These are phyloP conservation scores for Neoboletus brunneissimus DNA, from an alignment of 768 basidiomycete genomes.

Conservation along the genomic window DNA sequence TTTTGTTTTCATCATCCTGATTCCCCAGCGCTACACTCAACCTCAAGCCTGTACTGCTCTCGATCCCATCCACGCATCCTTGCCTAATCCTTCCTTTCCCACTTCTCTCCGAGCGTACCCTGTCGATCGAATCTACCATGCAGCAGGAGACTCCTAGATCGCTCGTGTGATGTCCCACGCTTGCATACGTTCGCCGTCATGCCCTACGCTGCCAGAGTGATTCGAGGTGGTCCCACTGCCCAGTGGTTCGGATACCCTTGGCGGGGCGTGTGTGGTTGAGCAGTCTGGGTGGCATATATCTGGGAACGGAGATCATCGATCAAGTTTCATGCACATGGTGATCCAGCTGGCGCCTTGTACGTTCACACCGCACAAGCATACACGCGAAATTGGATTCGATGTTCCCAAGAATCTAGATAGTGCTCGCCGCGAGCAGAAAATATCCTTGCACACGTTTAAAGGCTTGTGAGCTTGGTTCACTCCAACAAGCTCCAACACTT, in stretches of 20 bases:
- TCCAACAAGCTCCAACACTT: neutral
- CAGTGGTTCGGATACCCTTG: too few species aligned
- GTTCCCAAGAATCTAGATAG: neutral
- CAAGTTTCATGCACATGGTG: neutral
- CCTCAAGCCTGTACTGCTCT: too few species aligned
- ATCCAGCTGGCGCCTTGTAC: too few species aligned
- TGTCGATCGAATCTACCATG: neutral
- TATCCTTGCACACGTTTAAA: too few species aligned
- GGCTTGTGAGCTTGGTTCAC: too few species aligned
- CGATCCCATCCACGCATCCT: slow-evolving; percentile 32
- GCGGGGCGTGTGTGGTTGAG: too few species aligned
- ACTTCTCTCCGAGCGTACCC: slow-evolving; percentile 47
- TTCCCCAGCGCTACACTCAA: too few species aligned
- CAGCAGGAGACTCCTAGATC: neutral
- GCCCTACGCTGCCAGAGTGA: too few species aligned
- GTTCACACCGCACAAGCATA: neutral
- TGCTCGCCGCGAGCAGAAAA: neutral
- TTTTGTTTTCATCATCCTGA: too few species aligned
- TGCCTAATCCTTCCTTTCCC: slow-evolving; percentile 34
- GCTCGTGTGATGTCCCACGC: neutral
- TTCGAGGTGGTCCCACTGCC: too few species aligned
- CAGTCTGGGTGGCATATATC: neutral
- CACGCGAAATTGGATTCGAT: neutral
- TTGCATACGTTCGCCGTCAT: neutral
- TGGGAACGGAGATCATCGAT: neutral